Conservation (phyloP, 2,329 filamentous ascomycete genomes). For the Colletotrichum sp. region DNA sequence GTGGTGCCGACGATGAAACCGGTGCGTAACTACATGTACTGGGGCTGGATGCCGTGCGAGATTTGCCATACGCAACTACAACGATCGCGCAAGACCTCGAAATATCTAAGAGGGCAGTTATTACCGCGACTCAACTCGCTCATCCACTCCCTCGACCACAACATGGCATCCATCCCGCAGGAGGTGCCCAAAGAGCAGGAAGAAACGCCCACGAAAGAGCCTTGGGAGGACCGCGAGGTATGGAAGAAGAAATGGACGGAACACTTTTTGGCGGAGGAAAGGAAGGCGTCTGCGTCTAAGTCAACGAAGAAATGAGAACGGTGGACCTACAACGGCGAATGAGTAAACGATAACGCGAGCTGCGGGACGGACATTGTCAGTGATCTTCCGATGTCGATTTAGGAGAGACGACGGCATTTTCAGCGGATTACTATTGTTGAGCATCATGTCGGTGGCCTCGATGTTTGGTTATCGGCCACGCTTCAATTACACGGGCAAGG, state of each 20-base stretch:
- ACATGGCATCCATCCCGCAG: slow-evolving; percentile 17
- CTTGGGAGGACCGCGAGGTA: slow-evolving; percentile 19
- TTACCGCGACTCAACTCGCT: slow-evolving; percentile 18
- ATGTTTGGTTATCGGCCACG: background rate
- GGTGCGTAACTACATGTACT: slow-evolving; percentile 12
- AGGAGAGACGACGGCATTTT: background rate
- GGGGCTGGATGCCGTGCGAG: slow-evolving; percentile 18
- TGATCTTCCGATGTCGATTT: background rate
- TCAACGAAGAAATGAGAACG: slow-evolving; percentile 4
- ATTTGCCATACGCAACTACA: slow-evolving; percentile 18
- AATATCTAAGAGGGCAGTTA: slow-evolving; percentile 12
- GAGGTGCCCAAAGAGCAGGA: slow-evolving; percentile 19
- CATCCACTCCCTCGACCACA: slow-evolving; percentile 20
- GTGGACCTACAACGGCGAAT: background rate
- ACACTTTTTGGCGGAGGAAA: slow-evolving; percentile 10
- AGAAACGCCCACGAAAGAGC: slow-evolving; percentile 11
- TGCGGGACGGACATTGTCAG: background rate
- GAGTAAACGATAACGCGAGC: background rate
- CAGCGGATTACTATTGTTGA: background rate
- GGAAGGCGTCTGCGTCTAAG: slow-evolving; percentile 9
- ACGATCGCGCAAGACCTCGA: slow-evolving; percentile 8
- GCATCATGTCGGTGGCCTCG: background rate
- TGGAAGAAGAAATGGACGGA: slow-evolving; percentile 21
- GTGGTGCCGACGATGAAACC: slow-evolving; percentile 29
- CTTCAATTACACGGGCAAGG: background rate